Evolutionary conservation across 2,329 filamentous ascomycete species (phyloP).

Genomic region (Xylaria sp.): DNA sequence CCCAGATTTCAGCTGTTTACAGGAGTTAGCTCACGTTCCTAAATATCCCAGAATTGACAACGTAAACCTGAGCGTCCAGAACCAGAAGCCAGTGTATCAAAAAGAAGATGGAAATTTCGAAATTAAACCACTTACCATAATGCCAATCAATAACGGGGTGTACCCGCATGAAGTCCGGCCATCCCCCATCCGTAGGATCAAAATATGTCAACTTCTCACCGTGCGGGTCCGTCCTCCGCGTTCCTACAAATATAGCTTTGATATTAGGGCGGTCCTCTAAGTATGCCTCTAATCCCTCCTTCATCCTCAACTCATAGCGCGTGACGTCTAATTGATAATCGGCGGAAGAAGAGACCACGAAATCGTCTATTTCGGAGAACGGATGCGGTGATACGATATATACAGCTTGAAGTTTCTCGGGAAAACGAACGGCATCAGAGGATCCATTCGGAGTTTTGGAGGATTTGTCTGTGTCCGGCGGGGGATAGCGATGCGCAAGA

Average conservation of each 20-base stretch:
- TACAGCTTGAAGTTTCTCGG: constrained; percentile 74
- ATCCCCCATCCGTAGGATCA: constrained; percentile 86
- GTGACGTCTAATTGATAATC: constrained; percentile 80
- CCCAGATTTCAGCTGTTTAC: constrained; percentile 37
- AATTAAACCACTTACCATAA: constrained; percentile 59
- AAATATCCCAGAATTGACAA: neutral
- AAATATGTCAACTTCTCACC: constrained; percentile 82
- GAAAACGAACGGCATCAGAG: constrained; percentile 47
- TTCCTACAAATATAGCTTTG: constrained; percentile 86
- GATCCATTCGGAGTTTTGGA: constrained; percentile 39
- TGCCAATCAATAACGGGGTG: constrained; percentile 99
- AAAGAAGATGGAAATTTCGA: neutral
- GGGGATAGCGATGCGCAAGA: constrained; percentile 55
- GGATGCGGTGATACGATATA: constrained; percentile 89
- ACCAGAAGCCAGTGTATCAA: neutral
- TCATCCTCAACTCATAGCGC: constrained; percentile 79
- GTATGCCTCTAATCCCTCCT: constrained; percentile 81
- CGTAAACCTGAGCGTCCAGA: neutral
- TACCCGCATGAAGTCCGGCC: constrained; percentile 92
- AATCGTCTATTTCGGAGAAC: constrained; percentile 86
- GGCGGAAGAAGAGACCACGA: constrained; percentile 73
- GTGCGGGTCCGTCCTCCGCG: constrained; percentile 91
- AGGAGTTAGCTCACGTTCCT: constrained; percentile 25
- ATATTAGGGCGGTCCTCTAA: constrained; percentile 71
- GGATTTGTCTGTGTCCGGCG: constrained; percentile 36